Conservation (phyloP, 805 yeast genomes). For the Hanseniaspora mollemarum region DNA sequence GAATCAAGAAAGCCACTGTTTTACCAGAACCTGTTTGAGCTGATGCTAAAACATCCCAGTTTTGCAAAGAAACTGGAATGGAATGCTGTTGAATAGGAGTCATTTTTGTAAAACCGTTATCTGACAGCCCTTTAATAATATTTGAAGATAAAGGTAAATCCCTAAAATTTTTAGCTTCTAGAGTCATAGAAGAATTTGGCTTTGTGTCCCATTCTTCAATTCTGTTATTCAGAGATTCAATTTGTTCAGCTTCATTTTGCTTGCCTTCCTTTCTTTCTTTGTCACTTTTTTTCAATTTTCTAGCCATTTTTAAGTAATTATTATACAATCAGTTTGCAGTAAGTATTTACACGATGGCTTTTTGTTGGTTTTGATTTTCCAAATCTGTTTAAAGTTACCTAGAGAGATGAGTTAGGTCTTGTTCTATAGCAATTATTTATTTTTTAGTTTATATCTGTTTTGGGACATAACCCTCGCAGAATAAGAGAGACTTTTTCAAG, state of each 20-base stretch:
- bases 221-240: conserved; percentile 38
- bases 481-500: not conserved
- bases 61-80: conserved; percentile 64
- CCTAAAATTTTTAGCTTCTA: conserved; percentile 42
- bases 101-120: conserved; percentile 63
- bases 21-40: conserved; percentile 83
- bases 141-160: conserved; percentile 65
- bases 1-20: conserved; percentile 75
- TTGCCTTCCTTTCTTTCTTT: conserved; percentile 33
- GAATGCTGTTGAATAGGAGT: conserved; percentile 81
- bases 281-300: conserved; percentile 28
- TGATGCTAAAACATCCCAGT: conserved; percentile 71
- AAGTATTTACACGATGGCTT: not conserved
- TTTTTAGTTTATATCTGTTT: not conserved
- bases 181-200: conserved; percentile 16
- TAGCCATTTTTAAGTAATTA: conserved; percentile 29
- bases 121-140: conserved; percentile 61
- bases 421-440: not conserved
- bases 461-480: not conserved
- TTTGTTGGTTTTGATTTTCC: not conserved
- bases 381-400: not conserved
- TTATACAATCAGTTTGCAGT: not conserved
- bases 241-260: conserved; percentile 29
- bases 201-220: conserved; percentile 46
- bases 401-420: not conserved